Conservation (phyloP, 768 basidiomycete species). For the Podaxis sp. region DNA sequence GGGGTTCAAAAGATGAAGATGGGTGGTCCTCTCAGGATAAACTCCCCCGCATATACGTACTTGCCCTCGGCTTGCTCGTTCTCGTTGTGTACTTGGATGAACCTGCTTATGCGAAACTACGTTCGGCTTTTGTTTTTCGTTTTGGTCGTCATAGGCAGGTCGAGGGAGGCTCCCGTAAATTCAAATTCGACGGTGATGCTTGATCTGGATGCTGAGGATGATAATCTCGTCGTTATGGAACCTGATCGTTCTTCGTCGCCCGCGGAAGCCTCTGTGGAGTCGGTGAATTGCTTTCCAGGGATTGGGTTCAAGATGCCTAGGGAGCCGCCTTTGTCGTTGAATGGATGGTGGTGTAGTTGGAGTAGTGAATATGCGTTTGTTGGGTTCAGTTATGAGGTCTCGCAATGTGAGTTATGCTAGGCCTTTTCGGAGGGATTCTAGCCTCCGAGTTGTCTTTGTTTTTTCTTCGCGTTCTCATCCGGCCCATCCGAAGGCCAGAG, state of each 20-base stretch:
- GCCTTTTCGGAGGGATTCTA: no score
- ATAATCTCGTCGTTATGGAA: neutral
- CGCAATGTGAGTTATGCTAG: conserved; percentile 44
- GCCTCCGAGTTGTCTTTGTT: no score
- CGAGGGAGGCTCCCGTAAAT: neutral
- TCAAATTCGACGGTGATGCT: neutral
- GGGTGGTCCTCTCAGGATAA: neutral
- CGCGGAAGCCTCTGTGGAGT: neutral
- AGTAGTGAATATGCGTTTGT: conserved; percentile 72
- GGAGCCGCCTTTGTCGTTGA: conserved; percentile 38
- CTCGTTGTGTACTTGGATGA: neutral
- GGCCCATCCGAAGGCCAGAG: conserved; percentile 51
- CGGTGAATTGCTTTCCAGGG: conserved; percentile 35
- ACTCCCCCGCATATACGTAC: no score
- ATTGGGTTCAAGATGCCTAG: conserved; percentile 56
- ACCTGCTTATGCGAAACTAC: neutral
- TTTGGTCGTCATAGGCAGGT: neutral
- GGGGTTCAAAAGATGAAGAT: neutral
- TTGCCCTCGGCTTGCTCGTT: neutral
- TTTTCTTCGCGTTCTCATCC: no score
- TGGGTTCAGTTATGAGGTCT: conserved; percentile 76
- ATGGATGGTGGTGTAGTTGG: conserved; percentile 64
- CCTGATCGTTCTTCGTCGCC: neutral
- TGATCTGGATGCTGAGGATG: neutral
- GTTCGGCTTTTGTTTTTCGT: neutral